Evolutionary conservation across 2,329 filamentous ascomycete genomes (phyloP).

Genomic region (Aspergillus puulaauensis): DNA sequence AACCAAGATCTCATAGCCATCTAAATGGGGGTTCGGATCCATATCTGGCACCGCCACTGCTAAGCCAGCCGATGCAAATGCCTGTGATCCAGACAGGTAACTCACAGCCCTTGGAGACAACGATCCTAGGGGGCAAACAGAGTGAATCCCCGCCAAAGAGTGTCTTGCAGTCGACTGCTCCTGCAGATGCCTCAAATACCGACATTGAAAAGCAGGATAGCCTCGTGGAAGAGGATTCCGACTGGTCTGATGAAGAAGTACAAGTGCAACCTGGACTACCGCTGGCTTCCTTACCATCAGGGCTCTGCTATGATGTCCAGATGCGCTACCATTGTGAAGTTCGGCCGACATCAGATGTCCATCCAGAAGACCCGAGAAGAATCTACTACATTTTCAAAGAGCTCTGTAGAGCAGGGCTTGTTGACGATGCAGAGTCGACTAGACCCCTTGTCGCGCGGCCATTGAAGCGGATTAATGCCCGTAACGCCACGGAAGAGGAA

Average conservation of each 20-base stretch:
- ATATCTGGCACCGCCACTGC: constrained; percentile 22
- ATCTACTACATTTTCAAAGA: constrained; percentile 93
- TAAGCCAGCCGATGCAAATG: constrained; percentile 22
- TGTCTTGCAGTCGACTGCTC: constrained; percentile 26
- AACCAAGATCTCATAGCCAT: constrained; percentile 16
- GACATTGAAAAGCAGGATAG: constrained; percentile 32
- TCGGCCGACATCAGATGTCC: constrained; percentile 67
- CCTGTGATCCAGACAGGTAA: constrained; percentile 16
- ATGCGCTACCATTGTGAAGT: constrained; percentile 96
- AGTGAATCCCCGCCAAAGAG: constrained; percentile 22
- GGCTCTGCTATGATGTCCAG: constrained; percentile 84
- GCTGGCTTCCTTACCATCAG: constrained; percentile 61
- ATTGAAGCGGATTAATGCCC: constrained; percentile 69
- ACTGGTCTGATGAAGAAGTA: constrained; percentile 40
- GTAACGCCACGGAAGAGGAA: constrained; percentile 75
- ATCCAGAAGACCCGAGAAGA: constrained; percentile 89
- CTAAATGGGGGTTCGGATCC: constrained; percentile 22
- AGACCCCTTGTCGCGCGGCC: constrained; percentile 53
- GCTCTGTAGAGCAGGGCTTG: constrained; percentile 76
- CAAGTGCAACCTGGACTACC: constrained; percentile 44
- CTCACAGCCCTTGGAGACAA: constrained; percentile 2
- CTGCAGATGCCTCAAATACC: constrained; percentile 20
- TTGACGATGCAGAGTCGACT: constrained; percentile 60
- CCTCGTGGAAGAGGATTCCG: constrained; percentile 40
- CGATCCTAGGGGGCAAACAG: constrained; percentile 4